These are phyloP conservation scores for Beauveria sp. DNA, from an alignment of 2,329 filamentous ascomycete species.

Conservation along the genomic window DNA sequence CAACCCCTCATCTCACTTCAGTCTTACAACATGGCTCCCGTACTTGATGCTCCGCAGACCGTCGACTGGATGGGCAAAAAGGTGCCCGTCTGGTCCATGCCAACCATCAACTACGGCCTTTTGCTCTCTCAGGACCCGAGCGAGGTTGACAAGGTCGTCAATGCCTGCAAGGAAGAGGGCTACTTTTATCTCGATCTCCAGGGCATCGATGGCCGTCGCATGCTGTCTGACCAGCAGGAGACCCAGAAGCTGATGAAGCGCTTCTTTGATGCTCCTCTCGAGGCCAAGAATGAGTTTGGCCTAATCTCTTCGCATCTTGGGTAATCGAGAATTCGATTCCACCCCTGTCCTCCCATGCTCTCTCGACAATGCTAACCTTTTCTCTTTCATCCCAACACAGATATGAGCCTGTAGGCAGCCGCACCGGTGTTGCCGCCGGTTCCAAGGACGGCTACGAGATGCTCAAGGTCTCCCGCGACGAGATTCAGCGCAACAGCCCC, in stretches of 20 bases:
- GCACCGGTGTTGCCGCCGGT: constrained; percentile 37
- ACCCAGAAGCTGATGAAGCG: constrained; percentile 46
- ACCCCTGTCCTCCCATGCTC: no score
- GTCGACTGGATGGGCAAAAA: constrained; percentile 41
- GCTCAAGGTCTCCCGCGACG: constrained; percentile 44
- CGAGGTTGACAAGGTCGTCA: constrained; percentile 43
- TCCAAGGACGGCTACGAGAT: constrained; percentile 47
- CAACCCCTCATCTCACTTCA: background rate
- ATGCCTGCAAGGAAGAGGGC: constrained; percentile 41
- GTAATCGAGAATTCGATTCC: constrained; percentile 17
- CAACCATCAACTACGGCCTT: constrained; percentile 43
- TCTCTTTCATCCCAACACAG: constrained; percentile 18
- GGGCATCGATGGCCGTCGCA: constrained; percentile 43
- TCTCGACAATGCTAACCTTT: background rate
- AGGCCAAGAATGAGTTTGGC: constrained; percentile 49
- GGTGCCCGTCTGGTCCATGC: constrained; percentile 43
- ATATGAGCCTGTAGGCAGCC: constrained; percentile 42
- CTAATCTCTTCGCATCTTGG: constrained; percentile 46
- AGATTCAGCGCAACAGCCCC: constrained; percentile 39
- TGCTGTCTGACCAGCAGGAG: constrained; percentile 44
- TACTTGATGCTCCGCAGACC: constrained; percentile 32
- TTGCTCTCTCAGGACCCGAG: constrained; percentile 46
- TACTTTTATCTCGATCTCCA: constrained; percentile 50
- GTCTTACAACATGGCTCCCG: constrained; percentile 23
- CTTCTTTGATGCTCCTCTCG: constrained; percentile 45